phyloP scores from a whole-genome alignment of 176 grass and related monocot species.

The Saccharum officinarum region DNA sequence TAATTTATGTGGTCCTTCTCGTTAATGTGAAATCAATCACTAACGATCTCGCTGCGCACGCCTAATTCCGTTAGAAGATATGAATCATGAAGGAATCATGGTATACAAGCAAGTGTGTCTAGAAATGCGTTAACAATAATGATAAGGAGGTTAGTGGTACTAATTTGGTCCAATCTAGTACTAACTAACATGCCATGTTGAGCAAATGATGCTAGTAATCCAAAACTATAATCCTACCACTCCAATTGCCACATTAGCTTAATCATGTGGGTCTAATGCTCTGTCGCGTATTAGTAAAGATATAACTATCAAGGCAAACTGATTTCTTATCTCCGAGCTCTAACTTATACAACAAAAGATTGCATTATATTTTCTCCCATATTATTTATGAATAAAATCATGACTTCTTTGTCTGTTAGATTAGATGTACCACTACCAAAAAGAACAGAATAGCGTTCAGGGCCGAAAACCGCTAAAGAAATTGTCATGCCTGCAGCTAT shows the following conservation, averaged over 20 bases:
- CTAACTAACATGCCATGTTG: neutral
- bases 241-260: neutral
- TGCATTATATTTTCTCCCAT: neutral
- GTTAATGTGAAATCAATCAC: neutral
- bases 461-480: neutral
- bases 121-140: neutral
- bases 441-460: neutral
- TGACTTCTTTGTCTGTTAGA: neutral
- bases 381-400: neutral
- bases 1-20: neutral
- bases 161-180: neutral
- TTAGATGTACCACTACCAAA: neutral
- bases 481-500: neutral
- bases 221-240: neutral
- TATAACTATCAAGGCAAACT: neutral
- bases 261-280: neutral
- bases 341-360: neutral
- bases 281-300: neutral
- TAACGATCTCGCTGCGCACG: neutral
- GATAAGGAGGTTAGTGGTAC: neutral
- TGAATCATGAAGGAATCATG: neutral
- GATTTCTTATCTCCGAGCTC: neutral
- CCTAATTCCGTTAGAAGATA: neutral
- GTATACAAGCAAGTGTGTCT: neutral
- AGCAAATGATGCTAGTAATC: neutral